phyloP scores from a whole-genome alignment of 192 early-diverging fungal species.

The Coemansia sp. region DNA sequence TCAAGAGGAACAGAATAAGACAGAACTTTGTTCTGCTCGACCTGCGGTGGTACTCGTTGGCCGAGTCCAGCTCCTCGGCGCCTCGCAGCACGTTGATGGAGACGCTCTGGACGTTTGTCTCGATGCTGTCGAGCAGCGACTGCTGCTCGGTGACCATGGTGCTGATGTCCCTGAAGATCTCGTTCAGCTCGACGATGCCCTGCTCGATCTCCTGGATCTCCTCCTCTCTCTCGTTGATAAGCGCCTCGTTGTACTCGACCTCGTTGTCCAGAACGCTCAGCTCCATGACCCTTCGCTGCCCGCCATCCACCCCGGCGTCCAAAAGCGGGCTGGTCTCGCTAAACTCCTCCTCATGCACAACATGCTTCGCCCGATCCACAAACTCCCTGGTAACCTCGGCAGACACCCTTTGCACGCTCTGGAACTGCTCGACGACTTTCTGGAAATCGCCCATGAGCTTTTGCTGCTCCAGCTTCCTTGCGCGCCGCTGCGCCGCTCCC shows the following conservation, averaged over 20 bases:
- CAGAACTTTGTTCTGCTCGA: slow-evolving; percentile 82
- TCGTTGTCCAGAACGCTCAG: slow-evolving; percentile 83
- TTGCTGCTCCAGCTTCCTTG: slow-evolving; percentile 83
- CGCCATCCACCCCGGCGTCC: not conserved
- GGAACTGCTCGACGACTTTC: slow-evolving; percentile 85
- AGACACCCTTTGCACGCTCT: slow-evolving; percentile 75
- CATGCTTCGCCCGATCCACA: slow-evolving; percentile 70
- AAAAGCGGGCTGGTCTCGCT: slow-evolving; percentile 33
- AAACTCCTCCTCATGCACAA: slow-evolving; percentile 25
- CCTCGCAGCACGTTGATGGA: slow-evolving; percentile 76
- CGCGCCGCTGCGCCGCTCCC: slow-evolving; percentile 27
- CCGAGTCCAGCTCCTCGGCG: slow-evolving; percentile 73
- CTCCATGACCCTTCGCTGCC: slow-evolving; percentile 53
- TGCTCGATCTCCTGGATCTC: slow-evolving; percentile 91
- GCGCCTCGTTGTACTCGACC: slow-evolving; percentile 87
- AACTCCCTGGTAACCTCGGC: slow-evolving; percentile 82
- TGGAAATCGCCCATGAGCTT: slow-evolving; percentile 96
- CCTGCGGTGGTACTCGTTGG: slow-evolving; percentile 72
- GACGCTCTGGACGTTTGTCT: slow-evolving; percentile 86
- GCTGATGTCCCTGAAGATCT: slow-evolving; percentile 94
- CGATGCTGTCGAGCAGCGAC: slow-evolving; percentile 90
- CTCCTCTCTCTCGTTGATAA: slow-evolving; percentile 91
- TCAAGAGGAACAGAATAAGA: slow-evolving; percentile 69
- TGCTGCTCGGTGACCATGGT: slow-evolving; percentile 98
- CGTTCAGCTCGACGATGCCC: slow-evolving; percentile 91